A percentile compares a stretch with the other conserved stretches of the same genome.
phyloP scores from a whole-genome alignment of 495 filamentous ascomycete genomes.

The Penicillium subrubescens region DNA sequence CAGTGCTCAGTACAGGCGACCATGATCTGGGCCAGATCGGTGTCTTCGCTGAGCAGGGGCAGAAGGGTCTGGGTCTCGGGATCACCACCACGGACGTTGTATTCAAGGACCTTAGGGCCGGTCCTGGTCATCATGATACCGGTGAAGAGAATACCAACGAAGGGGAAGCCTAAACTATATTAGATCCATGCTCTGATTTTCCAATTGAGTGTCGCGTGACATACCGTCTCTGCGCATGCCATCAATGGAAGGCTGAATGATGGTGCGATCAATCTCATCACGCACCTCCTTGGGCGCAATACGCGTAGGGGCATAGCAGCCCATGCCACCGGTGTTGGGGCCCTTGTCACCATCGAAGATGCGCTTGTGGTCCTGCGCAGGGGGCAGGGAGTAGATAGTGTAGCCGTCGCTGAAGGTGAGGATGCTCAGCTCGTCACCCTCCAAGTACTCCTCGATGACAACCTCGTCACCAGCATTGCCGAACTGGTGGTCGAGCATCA shows the following conservation, averaged over 20 bases:
- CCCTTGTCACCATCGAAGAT: slow-evolving; percentile 89
- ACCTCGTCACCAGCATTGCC: slow-evolving; percentile 87
- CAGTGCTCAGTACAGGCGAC: slow-evolving; percentile 77
- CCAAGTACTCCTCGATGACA: slow-evolving; percentile 93
- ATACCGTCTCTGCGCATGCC: slow-evolving; percentile 78
- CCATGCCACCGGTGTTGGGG: slow-evolving; percentile 97
- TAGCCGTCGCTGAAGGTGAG: slow-evolving; percentile 90
- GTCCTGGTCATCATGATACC: slow-evolving; percentile 91
- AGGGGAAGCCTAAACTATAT: slow-evolving; percentile 57
- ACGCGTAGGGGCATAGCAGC: slow-evolving; percentile 89
- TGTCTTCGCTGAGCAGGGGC: slow-evolving; percentile 74
- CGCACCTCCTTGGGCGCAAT: slow-evolving; percentile 76
- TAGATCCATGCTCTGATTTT: background rate
- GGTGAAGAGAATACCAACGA: slow-evolving; percentile 88
- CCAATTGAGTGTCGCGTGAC: slow-evolving; percentile 8
- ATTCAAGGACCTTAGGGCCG: slow-evolving; percentile 90
- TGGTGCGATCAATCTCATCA: slow-evolving; percentile 74
- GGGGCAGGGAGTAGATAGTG: slow-evolving; percentile 79
- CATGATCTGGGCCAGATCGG: slow-evolving; percentile 90
- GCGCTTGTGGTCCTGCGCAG: slow-evolving; percentile 96
- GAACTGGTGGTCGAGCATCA: slow-evolving; percentile 89
- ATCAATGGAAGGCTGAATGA: slow-evolving; percentile 86
- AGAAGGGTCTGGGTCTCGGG: slow-evolving; percentile 94
- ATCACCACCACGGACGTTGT: slow-evolving; percentile 96
- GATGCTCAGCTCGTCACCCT: slow-evolving; percentile 90